Conservation (phyloP, 2,329 filamentous ascomycete species). For the Ascocoryne sarcoides region DNA sequence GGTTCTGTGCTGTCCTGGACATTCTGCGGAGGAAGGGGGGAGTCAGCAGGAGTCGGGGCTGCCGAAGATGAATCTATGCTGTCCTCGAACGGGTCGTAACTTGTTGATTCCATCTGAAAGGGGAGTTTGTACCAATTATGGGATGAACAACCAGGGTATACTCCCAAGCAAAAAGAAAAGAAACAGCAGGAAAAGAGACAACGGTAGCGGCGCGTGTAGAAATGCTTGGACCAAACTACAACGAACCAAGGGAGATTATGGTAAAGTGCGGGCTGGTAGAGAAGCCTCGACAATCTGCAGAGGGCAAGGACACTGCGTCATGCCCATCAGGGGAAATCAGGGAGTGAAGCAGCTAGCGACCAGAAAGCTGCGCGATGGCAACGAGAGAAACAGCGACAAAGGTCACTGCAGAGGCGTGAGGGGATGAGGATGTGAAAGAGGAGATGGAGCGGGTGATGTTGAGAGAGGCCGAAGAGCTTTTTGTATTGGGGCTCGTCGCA, state of each 20-base stretch:
- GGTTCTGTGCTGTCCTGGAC: conserved; percentile 6
- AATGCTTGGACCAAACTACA: conserved; percentile 19
- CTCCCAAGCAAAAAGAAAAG: conserved; percentile 15
- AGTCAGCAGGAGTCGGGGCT: conserved; percentile 18
- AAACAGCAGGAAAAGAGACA: conserved; percentile 18
- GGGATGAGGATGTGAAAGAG: conserved; percentile 9
- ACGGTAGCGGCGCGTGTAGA: conserved; percentile 19
- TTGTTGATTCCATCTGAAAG: conserved; percentile 19
- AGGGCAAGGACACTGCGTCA: conserved; percentile 16
- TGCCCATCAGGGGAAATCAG: conserved; percentile 10
- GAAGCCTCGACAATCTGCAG: conserved; percentile 12
- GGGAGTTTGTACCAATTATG: not conserved
- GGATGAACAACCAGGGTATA: not conserved
- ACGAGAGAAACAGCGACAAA: conserved; percentile 16
- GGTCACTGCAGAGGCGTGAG: conserved; percentile 11
- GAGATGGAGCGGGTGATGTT: conserved; percentile 1
- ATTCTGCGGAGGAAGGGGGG: no score
- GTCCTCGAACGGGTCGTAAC: conserved; percentile 19
- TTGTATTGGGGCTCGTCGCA: no score
- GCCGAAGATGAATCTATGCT: conserved; percentile 24
- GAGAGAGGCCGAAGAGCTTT: conserved; percentile 3
- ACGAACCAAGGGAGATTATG: conserved; percentile 16
- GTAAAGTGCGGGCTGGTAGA: conserved; percentile 12
- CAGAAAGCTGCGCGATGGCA: conserved; percentile 17
- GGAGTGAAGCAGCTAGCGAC: conserved; percentile 9